Base-by-base conservation (phyloP, 2,329 filamentous ascomycete species). In the Claviceps maximensis region DNA sequence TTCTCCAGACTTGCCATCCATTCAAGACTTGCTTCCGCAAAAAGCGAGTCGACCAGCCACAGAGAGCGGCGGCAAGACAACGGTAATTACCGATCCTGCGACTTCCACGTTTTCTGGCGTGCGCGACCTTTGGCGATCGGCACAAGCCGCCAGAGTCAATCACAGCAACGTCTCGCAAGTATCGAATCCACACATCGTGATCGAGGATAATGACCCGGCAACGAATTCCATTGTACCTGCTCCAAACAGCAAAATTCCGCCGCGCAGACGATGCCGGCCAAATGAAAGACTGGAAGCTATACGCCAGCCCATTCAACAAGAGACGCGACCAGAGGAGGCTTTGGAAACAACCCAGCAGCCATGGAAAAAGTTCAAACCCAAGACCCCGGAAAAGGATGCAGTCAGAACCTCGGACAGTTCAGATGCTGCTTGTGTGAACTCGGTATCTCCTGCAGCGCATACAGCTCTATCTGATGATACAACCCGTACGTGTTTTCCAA, bases 1-100 rank as follows among this genome's bases (percentile, higher is more conserved):
- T 0, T 80, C 78, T 4, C 77, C 78, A n/a, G 70, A 70, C n/a
- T 63, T 82, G 0, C 79, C 79, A 3, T 71, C 77, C 0, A 63
- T 81, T 0, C 68, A 69, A 40, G 71, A 80, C 2, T 62, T 82
- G 10, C 57, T 76, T 1, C 65, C 69, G 2, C 73, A 70, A 44
- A 57, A 55, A 25, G 57, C 60, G 12, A 68, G 59, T 27, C 66
- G 59, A 12, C 59, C 69, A 3, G 44, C 66, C 1, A 55, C 71
- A 10, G 62, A 61, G 42, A 70, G 62, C 42, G 71, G 68, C 6
- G 72, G 63, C 56, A 65, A 66, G 55, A 65, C 66, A 3, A 57
- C 65, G 1, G 58, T 69, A 4, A 67, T 73, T 38, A 67, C 73
- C 4, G 56, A 64, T 17, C 60, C 69, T 58, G 67, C 65, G 2